These are phyloP conservation scores for Austroboletus niveus DNA, from an alignment of 1,284 basidiomycete genomes.

Conservation along the genomic window DNA sequence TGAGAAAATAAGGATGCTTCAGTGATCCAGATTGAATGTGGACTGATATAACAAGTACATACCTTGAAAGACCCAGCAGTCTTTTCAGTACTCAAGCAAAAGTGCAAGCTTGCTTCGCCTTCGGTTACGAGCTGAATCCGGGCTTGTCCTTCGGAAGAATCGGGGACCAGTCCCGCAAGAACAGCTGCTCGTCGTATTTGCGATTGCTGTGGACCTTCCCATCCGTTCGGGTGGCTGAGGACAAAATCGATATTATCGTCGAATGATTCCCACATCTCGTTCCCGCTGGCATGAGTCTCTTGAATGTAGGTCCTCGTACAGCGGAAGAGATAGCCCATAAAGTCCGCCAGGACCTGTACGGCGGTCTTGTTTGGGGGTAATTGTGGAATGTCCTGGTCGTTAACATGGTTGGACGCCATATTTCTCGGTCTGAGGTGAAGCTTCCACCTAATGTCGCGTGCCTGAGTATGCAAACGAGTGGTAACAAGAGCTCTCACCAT, in stretches of 20 bases:
- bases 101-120: slow-evolving; percentile 51
- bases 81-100: slow-evolving; percentile 41
- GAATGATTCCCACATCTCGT: slow-evolving; percentile 36
- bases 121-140: slow-evolving; percentile 49
- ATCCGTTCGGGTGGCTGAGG: slow-evolving; percentile 43
- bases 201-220: slow-evolving; percentile 40
- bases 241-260: slow-evolving; percentile 33
- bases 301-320: slow-evolving; percentile 39
- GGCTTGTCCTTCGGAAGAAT: slow-evolving; percentile 35
- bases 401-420: slow-evolving; percentile 13
- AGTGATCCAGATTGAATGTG: neutral
- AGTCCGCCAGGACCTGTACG: slow-evolving; percentile 47
- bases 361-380: slow-evolving; percentile 43
- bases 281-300: slow-evolving; percentile 37
- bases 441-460: slow-evolving; percentile 33
- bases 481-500: slow-evolving; percentile 31
- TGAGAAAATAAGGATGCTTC: slow-evolving; percentile 5
- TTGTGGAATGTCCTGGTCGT: slow-evolving; percentile 35
- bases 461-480: neutral
- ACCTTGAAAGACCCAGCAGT: slow-evolving; percentile 40
- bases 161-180: slow-evolving; percentile 34
- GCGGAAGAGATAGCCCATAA: slow-evolving; percentile 39
- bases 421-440: slow-evolving; percentile 33
- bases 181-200: slow-evolving; percentile 39
- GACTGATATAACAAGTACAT: neutral